Evolutionary conservation across 1,284 basidiomycete species (phyloP).

Genomic region (Apiotrichum siamense): DNA sequence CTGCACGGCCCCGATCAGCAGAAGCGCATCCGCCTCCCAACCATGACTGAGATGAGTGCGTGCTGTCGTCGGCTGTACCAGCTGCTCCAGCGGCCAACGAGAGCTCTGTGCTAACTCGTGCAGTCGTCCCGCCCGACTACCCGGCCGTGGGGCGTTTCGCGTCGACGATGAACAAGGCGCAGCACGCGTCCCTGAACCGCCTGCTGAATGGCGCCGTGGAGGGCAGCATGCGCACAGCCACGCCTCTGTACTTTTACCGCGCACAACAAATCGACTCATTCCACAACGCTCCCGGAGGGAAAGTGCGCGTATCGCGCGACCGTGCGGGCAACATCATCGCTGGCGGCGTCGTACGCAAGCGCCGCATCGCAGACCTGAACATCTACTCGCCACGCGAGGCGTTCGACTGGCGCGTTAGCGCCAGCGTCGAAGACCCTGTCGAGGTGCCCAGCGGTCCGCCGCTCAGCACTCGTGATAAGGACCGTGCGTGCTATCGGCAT

Average conservation of each 20-base stretch:
- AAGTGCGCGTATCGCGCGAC: slow-evolving; percentile 78
- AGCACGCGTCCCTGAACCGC: slow-evolving; percentile 79
- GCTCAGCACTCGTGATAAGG: slow-evolving; percentile 66
- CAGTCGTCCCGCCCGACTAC: slow-evolving; percentile 52
- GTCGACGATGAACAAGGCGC: slow-evolving; percentile 81
- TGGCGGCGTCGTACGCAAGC: slow-evolving; percentile 62
- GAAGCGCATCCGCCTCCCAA: slow-evolving; percentile 58
- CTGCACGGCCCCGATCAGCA: slow-evolving; percentile 49
- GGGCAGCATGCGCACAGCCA: slow-evolving; percentile 52
- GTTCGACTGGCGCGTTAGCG: slow-evolving; percentile 88
- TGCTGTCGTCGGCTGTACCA: slow-evolving; percentile 20
- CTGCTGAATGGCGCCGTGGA: slow-evolving; percentile 64
- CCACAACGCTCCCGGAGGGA: slow-evolving; percentile 53
- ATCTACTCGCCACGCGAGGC: slow-evolving; percentile 72
- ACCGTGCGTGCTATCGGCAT: slow-evolving; percentile 86
- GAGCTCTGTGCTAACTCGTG: slow-evolving; percentile 35
- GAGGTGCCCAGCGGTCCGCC: slow-evolving; percentile 46
- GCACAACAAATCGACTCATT: slow-evolving; percentile 77
- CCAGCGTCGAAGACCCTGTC: slow-evolving; percentile 66
- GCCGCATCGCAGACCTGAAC: slow-evolving; percentile 79
- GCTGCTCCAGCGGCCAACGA: no score
- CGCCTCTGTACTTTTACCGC: slow-evolving; percentile 69
- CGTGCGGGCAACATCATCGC: slow-evolving; percentile 62
- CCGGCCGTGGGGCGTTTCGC: slow-evolving; percentile 63
- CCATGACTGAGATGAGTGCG: slow-evolving; percentile 81